phyloP scores from a whole-genome alignment of 345 rosid genomes.

The Schrenkiella parvula region DNA sequence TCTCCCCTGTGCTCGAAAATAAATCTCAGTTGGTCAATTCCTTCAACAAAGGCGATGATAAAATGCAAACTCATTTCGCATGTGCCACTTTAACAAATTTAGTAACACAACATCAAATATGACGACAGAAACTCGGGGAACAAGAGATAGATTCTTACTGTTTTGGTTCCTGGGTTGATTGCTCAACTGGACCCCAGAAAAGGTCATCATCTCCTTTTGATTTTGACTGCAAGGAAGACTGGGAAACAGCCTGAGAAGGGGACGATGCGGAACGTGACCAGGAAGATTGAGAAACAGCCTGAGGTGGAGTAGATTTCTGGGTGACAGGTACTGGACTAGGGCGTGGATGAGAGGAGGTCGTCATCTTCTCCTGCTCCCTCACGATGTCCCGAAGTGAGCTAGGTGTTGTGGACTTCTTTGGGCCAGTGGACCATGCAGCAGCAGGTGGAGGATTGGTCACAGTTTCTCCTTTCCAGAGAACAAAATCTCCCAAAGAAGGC shows the following conservation, averaged over 20 bases:
- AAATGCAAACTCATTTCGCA: background rate
- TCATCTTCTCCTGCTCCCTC: slow-evolving; percentile 86
- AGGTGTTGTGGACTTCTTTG: slow-evolving; percentile 57
- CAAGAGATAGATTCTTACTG: slow-evolving; percentile 48
- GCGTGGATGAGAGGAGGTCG: slow-evolving; percentile 39
- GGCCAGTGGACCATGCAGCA: slow-evolving; percentile 83
- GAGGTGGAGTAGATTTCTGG: slow-evolving; percentile 55
- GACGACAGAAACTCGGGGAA: background rate
- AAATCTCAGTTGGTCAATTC: background rate
- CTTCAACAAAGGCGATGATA: background rate
- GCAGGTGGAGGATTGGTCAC: slow-evolving; percentile 51
- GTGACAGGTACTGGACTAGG: slow-evolving; percentile 46
- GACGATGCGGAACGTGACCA: slow-evolving; percentile 60
- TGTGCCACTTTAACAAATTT: background rate
- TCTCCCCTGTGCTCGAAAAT: slow-evolving; percentile 54
- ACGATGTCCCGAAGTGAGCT: slow-evolving; percentile 84
- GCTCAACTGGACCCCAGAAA: slow-evolving; percentile 94
- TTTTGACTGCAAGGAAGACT: slow-evolving; percentile 53
- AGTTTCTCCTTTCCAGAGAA: slow-evolving; percentile 78
- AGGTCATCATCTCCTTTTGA: slow-evolving; percentile 78
- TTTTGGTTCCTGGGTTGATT: slow-evolving; percentile 65
- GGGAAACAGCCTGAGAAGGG: slow-evolving; percentile 55
- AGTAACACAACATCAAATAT: background rate
- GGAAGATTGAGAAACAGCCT: slow-evolving; percentile 34
- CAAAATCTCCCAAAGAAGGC: slow-evolving; percentile 96